A percentile compares a stretch with the other conserved stretches of the same genome.
phyloP scores from a whole-genome alignment of 2,329 filamentous ascomycete species.

The Aspergillus caelatus region DNA sequence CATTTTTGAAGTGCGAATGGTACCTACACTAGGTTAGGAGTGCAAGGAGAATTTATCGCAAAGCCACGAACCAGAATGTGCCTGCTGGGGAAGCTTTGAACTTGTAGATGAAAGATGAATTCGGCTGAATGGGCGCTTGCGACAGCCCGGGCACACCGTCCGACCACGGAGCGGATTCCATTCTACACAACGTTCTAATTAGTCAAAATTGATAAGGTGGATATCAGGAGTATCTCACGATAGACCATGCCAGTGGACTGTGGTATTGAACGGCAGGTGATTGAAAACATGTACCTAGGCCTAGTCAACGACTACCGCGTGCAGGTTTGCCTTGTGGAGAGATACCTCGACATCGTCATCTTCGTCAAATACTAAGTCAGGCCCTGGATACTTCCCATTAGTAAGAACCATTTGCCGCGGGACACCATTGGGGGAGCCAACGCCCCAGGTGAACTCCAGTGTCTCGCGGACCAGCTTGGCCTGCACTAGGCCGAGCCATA shows the following conservation, averaged over 20 bases:
- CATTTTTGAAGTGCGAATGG: conserved; percentile 1
- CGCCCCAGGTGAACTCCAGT: conserved; percentile 2
- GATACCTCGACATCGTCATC: background rate
- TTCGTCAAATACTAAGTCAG: background rate
- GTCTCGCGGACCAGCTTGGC: conserved; percentile 4
- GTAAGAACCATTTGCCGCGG: background rate
- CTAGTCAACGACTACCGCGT: background rate
- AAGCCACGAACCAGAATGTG: background rate
- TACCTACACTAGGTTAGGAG: background rate
- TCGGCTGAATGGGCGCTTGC: background rate
- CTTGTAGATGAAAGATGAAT: conserved; percentile 1
- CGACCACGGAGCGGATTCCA: background rate
- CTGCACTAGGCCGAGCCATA: background rate
- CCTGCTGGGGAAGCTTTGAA: conserved; percentile 4
- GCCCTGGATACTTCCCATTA: background rate
- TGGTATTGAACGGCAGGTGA: background rate
- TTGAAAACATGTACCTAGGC: background rate
- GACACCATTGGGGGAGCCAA: background rate
- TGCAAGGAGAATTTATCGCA: background rate
- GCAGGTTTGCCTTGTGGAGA: background rate
- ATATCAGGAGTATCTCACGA: background rate
- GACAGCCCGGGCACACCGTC: conserved; percentile 1
- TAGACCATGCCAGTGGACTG: conserved; percentile 1
- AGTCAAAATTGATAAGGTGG: background rate
- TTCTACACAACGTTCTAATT: background rate